Conservation (phyloP, 306 rosid species). For the Oxytropis ochrocephala region DNA sequence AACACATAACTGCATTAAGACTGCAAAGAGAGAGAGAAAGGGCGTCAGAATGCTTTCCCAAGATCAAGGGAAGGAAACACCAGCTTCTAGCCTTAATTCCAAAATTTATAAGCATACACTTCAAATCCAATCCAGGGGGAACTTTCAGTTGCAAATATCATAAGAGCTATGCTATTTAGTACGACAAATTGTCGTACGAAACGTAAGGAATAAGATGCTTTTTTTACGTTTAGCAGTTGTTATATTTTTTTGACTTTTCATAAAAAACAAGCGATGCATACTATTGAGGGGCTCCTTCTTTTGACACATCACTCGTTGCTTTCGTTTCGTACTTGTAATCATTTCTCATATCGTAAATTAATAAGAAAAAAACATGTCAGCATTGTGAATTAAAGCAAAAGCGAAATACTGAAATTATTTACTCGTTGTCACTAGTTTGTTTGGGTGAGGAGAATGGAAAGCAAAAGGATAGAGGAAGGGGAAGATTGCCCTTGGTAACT, state of each 20-base stretch:
- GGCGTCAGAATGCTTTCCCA: constrained; percentile 26
- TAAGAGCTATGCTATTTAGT: too few relatives aligned
- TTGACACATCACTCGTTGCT: too few relatives aligned
- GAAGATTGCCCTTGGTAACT: not conserved
- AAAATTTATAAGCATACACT: not conserved
- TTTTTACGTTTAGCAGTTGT: too few relatives aligned
- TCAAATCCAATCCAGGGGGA: not conserved
- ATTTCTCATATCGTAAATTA: not conserved
- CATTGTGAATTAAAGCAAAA: not conserved
- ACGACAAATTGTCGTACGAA: too few relatives aligned
- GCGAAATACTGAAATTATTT: not conserved
- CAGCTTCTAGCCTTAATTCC: constrained; percentile 1
- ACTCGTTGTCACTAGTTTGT: not conserved
- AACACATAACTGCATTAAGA: constrained; percentile 77
- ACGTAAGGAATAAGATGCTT: too few relatives aligned
- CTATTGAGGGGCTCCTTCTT: too few relatives aligned
- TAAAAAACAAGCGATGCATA: too few relatives aligned
- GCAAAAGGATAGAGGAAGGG: not conserved
- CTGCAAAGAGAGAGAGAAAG: constrained; percentile 28
- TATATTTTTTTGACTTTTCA: too few relatives aligned
- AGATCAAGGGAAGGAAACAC: not conserved
- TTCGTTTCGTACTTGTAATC: too few relatives aligned
- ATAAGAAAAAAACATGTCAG: not conserved
- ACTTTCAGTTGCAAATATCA: not conserved
- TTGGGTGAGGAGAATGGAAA: not conserved